Evolutionary conservation across 495 filamentous ascomycete species (phyloP), one percentile per base, ranked within the genome.

Genomic region (Bryoglossum gracile): DNA sequence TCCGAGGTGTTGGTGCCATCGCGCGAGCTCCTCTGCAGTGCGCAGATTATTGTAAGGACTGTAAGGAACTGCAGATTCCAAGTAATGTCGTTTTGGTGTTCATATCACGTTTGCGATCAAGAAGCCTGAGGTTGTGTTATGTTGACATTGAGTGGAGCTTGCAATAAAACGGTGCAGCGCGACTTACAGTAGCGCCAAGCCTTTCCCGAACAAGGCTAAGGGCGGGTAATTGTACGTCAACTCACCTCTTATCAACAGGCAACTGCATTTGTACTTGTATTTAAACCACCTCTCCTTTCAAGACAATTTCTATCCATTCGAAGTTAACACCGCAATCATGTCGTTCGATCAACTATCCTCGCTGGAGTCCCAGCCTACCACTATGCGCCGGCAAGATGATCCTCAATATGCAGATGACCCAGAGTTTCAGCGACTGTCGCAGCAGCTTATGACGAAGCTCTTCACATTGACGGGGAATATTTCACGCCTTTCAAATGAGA

Each of bases 371-470:
- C 62, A 63, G 47, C 64, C 60, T 24, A 66, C 61, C 17, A 67
- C 64, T 33, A 64, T 64, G 47, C 62, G 62, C 2, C 65, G 65
- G 51, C 59, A 64, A 50, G 61, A 66, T 54, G 85, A 89, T 70
- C 80, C 83, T 38, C 81, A 88, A 55, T 95, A 94, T 65, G 72
- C 83, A 53, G 92, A 99, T 69, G 90, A 95, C 62, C 94, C 94
- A 36, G 89, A 92, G 55, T 99, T 97, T 76, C 75, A 83, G 54
- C 73, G 73, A 16, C 76, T 94, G 53, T 87, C 89, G 51, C 81
- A 86, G 59, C 74, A 80, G 18, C 78, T 97, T 41, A 90, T 83
- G 58, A 82, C 86, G 59, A 82, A 89, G 65, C 75, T 99, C 19
- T 94, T 95, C 65, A 76, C 75, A 21, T 75, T 99, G 45, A 94